Percentiles rank a stretch among this genome's conserved stretches.
Conservation (phyloP, 805 yeast genomes). For the Saturnispora kantuleensis region DNA sequence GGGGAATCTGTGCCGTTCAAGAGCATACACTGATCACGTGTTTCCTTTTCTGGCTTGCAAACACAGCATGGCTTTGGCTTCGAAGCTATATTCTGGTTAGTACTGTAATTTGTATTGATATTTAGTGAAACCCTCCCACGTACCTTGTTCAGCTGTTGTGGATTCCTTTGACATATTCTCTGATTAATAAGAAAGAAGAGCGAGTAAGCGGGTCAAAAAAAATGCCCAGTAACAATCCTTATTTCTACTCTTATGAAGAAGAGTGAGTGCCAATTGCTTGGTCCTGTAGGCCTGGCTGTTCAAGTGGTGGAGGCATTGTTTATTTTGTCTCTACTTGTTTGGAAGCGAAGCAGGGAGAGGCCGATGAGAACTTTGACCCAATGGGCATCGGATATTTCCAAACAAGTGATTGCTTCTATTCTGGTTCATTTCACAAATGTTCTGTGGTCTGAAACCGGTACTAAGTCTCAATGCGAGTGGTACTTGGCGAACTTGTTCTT, state of each 20-base stretch:
- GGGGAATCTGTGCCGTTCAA: conserved; percentile 75
- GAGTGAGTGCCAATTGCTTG: conserved; percentile 50
- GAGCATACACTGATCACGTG: conserved; percentile 80
- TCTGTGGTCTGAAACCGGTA: conserved; percentile 27
- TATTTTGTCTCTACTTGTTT: conserved; percentile 61
- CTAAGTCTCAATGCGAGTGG: conserved; percentile 71
- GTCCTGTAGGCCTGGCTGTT: conserved; percentile 76
- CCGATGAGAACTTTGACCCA: conserved; percentile 73
- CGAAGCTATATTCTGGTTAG: conserved; percentile 11
- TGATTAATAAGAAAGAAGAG: not conserved
- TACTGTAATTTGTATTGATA: not conserved
- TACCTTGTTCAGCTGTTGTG: conserved; percentile 16
- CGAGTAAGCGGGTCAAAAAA: not conserved
- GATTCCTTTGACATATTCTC: conserved; percentile 16
- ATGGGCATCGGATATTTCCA: conserved; percentile 84
- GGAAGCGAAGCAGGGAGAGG: conserved; percentile 78
- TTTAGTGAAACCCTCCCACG: conserved; percentile 10
- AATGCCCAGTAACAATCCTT: not conserved
- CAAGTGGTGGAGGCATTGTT: conserved; percentile 70
- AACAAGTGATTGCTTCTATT: conserved; percentile 81
- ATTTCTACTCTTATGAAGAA: not conserved
- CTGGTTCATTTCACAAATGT: conserved; percentile 77
- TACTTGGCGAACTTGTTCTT: conserved; percentile 79
- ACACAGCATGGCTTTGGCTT: conserved; percentile 97
- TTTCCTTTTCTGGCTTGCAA: conserved; percentile 51